A percentile compares a stretch with the other conserved stretches of the same genome.
phyloP scores from a whole-genome alignment of 2,329 filamentous ascomycete species.

The Paecilomyces sp. region DNA sequence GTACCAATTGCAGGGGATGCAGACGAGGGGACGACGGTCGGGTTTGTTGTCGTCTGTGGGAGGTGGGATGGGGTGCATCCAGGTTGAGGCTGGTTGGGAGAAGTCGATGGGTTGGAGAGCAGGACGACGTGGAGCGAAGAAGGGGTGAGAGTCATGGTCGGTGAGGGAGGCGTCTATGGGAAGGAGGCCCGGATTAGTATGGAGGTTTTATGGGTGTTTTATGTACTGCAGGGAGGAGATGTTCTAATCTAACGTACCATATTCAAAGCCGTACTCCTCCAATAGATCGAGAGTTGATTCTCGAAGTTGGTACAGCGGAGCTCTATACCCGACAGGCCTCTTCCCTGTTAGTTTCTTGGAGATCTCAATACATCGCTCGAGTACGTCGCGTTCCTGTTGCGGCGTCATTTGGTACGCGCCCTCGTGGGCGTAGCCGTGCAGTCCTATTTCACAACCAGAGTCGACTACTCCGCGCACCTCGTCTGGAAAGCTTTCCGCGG shows the following conservation, averaged over 20 bases:
- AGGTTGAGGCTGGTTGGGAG: constrained; percentile 32
- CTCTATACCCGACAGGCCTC: constrained; percentile 46
- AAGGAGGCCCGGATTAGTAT: too few species aligned
- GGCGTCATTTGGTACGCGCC: constrained; percentile 63
- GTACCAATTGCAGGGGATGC: constrained; percentile 40
- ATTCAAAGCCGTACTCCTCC: constrained; percentile 35
- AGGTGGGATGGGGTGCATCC: constrained; percentile 37
- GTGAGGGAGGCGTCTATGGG: constrained; percentile 32
- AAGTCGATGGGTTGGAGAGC: constrained; percentile 36
- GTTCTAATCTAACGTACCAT: constrained; percentile 21
- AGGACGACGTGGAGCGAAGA: constrained; percentile 31
- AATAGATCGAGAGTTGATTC: constrained; percentile 33
- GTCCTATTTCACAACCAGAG: constrained; percentile 47
- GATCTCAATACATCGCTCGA: constrained; percentile 66
- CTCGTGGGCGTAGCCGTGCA: constrained; percentile 61
- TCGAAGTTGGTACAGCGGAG: constrained; percentile 32
- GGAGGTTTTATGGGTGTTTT: too few species aligned
- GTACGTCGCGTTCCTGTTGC: constrained; percentile 65
- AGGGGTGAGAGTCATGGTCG: constrained; percentile 35
- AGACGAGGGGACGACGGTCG: constrained; percentile 27
- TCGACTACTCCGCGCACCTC: constrained; percentile 45
- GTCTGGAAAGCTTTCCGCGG: constrained; percentile 49
- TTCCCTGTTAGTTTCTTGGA: constrained; percentile 66
- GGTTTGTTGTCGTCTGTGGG: constrained; percentile 1
- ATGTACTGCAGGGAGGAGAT: too few species aligned